A percentile compares a stretch with the other conserved stretches of the same genome.
Conservation (phyloP, 352 stramenopile species). For the Globisporangium irregulare region DNA sequence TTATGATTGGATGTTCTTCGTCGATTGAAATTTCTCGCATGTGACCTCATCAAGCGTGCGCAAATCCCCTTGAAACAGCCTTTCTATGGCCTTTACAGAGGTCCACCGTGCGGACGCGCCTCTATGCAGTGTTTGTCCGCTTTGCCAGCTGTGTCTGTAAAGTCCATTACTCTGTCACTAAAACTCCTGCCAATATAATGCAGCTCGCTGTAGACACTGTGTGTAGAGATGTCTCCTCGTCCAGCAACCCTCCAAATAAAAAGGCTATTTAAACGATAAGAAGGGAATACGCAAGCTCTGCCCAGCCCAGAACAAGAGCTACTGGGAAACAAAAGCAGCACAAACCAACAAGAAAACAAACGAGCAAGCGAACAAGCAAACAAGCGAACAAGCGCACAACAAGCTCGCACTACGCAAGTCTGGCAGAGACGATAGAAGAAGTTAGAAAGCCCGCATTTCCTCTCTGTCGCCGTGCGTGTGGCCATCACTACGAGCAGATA, state of each 20-base stretch:
- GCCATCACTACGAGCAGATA: not conserved
- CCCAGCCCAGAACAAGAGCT: not conserved
- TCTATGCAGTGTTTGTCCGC: too few relatives aligned
- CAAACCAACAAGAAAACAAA: not conserved
- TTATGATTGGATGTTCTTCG: not conserved
- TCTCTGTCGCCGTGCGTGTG: not conserved
- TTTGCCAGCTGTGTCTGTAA: too few relatives aligned
- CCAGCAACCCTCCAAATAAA: too few relatives aligned
- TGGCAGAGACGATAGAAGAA: conserved; percentile 1
- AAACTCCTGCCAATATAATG: too few relatives aligned
- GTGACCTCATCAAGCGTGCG: not conserved
- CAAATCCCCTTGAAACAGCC: not conserved
- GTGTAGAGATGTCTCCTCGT: too few relatives aligned
- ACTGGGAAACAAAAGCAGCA: not conserved
- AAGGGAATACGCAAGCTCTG: not conserved
- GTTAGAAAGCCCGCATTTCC: not conserved
- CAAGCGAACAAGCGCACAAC: not conserved
- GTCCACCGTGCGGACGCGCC: not conserved
- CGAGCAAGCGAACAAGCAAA: not conserved
- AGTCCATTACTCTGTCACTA: too few relatives aligned
- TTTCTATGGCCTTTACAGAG: not conserved
- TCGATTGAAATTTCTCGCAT: not conserved
- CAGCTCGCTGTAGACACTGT: too few relatives aligned
- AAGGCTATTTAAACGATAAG: too few relatives aligned
- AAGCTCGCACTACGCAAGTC: too few relatives aligned